Conservation (phyloP, 352 stramenopile genomes). For the Pythium rhizo-oryzae region DNA sequence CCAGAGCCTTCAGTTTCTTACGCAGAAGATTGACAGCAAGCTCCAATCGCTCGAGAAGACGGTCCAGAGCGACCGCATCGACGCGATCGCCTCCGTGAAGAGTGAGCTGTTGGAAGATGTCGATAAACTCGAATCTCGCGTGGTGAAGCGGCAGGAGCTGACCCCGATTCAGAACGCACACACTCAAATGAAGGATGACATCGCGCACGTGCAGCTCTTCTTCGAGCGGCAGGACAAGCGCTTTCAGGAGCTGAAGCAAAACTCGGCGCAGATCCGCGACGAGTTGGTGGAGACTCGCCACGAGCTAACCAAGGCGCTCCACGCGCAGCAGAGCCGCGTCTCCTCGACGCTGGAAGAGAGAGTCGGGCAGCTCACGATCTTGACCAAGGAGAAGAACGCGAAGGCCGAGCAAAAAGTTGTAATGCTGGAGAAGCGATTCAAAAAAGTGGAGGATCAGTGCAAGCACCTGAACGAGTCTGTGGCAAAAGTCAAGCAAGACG, state of each 20-base stretch:
- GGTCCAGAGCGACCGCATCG: slow-evolving; percentile 47
- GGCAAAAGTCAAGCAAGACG: slow-evolving; percentile 44
- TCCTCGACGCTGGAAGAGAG: slow-evolving; percentile 55
- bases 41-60: slow-evolving; percentile 57
- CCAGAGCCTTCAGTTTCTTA: slow-evolving; percentile 58
- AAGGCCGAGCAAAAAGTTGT: slow-evolving; percentile 59
- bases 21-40: slow-evolving; percentile 76
- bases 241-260: slow-evolving; percentile 56
- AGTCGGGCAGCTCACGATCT: slow-evolving; percentile 42
- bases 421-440: slow-evolving; percentile 56
- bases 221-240: slow-evolving; percentile 76
- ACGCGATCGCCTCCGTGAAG: slow-evolving; percentile 53
- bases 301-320: slow-evolving; percentile 58
- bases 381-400: slow-evolving; percentile 47
- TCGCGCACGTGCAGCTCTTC: slow-evolving; percentile 52
- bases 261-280: slow-evolving; percentile 45
- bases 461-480: slow-evolving; percentile 49
- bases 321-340: slow-evolving; percentile 51
- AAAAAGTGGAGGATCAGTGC: slow-evolving; percentile 55
- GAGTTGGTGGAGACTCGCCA: slow-evolving; percentile 57
- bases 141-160: slow-evolving; percentile 56
- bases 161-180: slow-evolving; percentile 55
- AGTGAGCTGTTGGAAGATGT: slow-evolving; percentile 62
- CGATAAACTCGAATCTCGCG: slow-evolving; percentile 48
- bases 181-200: slow-evolving; percentile 58